Evolutionary conservation across 345 rosid species (phyloP), one percentile per base, ranked within the genome.

Genomic region (Populus nigra): DNA sequence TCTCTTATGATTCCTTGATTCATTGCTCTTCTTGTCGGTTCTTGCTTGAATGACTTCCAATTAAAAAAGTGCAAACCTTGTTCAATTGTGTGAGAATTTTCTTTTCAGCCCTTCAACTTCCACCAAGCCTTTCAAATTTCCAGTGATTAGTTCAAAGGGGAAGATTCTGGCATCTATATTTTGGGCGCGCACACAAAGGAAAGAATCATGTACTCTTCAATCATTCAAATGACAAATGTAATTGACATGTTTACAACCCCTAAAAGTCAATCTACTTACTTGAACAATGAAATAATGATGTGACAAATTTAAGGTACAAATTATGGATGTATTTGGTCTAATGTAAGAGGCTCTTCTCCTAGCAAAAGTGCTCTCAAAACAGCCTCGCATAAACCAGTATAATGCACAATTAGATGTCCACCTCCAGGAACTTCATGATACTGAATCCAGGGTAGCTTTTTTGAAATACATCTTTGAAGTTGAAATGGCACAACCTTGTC

Each of bases 391-490:
- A 93, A 65, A 1, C 96, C 98, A 5, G 70, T 84, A 69, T 95
- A 90, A 74, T 93, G 97, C 66, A 95, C 91, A 43, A 93, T 88
- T 78, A 95, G 76, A 78, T 95, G 99, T 13, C 99, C 99, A 38
- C 99, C 99, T 43, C 86, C 90, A 59, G 90, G 87, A 39, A 95
- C 89, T 82, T 95, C 99, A 45, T 95, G 99, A 39, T 95, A 91
- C 75, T 63, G 87, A 72, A 93, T 89, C 98, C 99, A 95, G 2
- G 94, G 90, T 33, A 93, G 73, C 84, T 87, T 90, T 55, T 41
- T 73, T 5, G 91, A 84, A 62, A 93, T 83, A 78, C 73, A 89
- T 65, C 98, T 83, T 71, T 91, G 97, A 35, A 93, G 88, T 80
- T 95, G 90, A 79, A 74, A 85, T 2, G 99, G 94, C 57, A 95